Evolutionary conservation across 169 alveolate genomes (phyloP).

Genomic region (Hammondia hammondi): DNA sequence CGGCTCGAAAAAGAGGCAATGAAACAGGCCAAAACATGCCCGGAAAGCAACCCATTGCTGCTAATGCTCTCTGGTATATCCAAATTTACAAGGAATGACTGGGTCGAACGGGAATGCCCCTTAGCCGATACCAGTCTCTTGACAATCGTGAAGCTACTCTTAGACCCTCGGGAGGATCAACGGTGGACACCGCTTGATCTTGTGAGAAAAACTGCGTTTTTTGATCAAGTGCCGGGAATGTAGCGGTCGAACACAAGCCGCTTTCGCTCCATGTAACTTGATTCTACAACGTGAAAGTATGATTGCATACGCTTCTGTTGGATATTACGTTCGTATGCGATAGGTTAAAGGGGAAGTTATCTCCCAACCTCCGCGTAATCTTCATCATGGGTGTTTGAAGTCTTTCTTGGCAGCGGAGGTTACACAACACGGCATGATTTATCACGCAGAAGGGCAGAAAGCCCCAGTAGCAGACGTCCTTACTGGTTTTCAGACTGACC

Average conservation of each 20-base stretch:
- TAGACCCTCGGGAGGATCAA: not conserved
- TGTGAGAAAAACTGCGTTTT: not conserved
- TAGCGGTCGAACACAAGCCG: not conserved
- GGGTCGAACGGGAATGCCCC: not conserved
- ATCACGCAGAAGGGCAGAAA: too few species aligned
- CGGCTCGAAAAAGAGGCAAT: not conserved
- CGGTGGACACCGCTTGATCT: conserved; percentile 25
- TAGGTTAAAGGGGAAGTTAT: too few species aligned
- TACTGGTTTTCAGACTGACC: too few species aligned
- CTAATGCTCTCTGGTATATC: not conserved
- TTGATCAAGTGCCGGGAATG: not conserved
- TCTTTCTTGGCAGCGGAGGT: too few species aligned
- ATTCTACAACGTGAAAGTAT: too few species aligned
- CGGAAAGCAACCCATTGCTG: not conserved
- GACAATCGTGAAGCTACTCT: not conserved
- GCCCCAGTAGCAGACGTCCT: too few species aligned
- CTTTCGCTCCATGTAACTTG: too few species aligned
- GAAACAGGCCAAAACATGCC: not conserved
- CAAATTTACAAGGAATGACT: not conserved
- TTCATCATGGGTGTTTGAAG: too few species aligned
- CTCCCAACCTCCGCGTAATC: too few species aligned
- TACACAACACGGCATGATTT: too few species aligned
- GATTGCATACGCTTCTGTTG: too few species aligned
- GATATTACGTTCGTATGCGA: too few species aligned
- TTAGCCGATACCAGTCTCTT: not conserved